Conservation (phyloP, 768 basidiomycete genomes). For the Sporobolomyces pararoseus region DNA sequence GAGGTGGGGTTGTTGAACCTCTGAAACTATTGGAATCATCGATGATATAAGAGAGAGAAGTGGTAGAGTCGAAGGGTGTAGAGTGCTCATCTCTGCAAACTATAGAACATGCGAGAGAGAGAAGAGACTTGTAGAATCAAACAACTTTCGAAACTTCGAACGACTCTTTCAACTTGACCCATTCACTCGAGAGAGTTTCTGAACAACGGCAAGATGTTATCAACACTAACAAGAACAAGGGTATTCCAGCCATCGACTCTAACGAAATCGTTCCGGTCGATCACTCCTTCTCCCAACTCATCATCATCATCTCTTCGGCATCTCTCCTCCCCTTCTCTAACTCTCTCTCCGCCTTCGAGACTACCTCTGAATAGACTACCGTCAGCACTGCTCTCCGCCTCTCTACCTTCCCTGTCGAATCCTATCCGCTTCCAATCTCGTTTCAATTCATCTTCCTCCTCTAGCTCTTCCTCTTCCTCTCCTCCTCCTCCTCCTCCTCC, state of each 20-base stretch:
- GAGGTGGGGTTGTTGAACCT: conserved; percentile 54
- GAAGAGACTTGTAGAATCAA: no score
- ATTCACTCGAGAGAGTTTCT: background rate
- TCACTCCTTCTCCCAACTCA: background rate
- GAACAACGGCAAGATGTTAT: background rate
- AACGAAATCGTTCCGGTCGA: background rate
- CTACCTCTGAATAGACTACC: background rate
- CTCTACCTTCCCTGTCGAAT: background rate
- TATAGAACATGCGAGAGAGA: no score
- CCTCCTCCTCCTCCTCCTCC: background rate
- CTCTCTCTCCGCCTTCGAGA: background rate
- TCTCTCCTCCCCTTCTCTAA: background rate
- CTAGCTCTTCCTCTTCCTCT: background rate
- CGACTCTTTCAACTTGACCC: no score
- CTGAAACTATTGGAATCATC: conserved; percentile 62
- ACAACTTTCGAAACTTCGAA: no score
- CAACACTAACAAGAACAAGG: background rate
- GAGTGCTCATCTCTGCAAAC: no score
- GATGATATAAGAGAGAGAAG: conserved; percentile 48
- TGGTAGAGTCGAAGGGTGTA: conserved; percentile 5
- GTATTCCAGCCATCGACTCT: background rate
- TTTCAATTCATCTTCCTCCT: conserved; percentile 8
- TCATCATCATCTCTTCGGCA: background rate
- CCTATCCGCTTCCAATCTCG: background rate
- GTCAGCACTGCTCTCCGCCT: background rate